These are phyloP conservation scores for Mortierella sp. DNA, from an alignment of 371 early-diverging fungal species.

Conservation along the genomic window DNA sequence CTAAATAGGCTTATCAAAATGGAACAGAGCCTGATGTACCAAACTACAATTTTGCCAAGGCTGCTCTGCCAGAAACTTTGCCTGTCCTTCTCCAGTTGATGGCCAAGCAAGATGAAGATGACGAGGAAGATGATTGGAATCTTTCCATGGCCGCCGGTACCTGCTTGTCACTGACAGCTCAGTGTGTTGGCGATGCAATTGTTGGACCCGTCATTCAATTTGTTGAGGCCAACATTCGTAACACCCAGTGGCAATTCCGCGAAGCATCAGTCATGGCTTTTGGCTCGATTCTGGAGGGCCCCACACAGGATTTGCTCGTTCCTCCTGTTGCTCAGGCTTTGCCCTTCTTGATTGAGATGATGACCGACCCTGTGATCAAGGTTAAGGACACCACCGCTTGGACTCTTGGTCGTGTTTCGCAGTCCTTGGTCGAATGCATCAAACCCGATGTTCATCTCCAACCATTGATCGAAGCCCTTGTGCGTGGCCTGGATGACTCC, in stretches of 20 bases:
- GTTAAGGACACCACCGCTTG: conserved; percentile 97
- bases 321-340: conserved; percentile 91
- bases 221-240: conserved; percentile 87
- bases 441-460: conserved; percentile 80
- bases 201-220: conserved; percentile 89
- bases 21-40: conserved; percentile 68
- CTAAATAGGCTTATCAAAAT: conserved; percentile 65
- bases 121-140: conserved; percentile 98
- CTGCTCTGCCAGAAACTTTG: conserved; percentile 81
- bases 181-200: conserved; percentile 82
- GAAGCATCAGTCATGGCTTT: conserved; percentile 99
- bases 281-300: conserved; percentile 97
- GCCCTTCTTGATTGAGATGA: conserved; percentile 88
- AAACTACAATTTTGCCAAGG: conserved; percentile 82
- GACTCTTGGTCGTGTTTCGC: conserved; percentile 94
- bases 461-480: conserved; percentile 80
- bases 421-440: conserved; percentile 78
- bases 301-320: conserved; percentile 71
- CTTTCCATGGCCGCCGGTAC: conserved; percentile 97
- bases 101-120: conserved; percentile 95
- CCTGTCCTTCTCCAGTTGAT: conserved; percentile 90
- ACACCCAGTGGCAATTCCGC: conserved; percentile 90
- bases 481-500: conserved; percentile 84
- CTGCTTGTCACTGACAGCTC: conserved; percentile 90
- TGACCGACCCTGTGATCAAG: conserved; percentile 85